Percentiles rank a stretch among this genome's conserved stretches.
These are phyloP conservation scores for Garcileccinum viscosum DNA, from an alignment of 1,284 basidiomycete genomes.

Conservation along the genomic window DNA sequence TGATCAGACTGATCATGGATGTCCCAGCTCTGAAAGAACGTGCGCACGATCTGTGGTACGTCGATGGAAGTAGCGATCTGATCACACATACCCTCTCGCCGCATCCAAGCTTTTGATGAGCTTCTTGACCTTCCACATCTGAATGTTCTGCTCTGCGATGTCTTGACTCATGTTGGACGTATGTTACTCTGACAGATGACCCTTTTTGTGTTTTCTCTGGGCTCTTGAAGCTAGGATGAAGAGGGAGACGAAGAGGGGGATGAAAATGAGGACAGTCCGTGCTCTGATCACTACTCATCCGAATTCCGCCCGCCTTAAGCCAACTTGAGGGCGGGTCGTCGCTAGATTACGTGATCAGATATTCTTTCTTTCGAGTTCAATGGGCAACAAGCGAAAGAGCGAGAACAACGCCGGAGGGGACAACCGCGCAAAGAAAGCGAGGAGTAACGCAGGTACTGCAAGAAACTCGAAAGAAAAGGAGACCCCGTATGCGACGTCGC, in stretches of 20 bases:
- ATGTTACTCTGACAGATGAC: conserved; percentile 16
- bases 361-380: conserved; percentile 2
- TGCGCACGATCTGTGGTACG: conserved; percentile 18
- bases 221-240: conserved; percentile 5
- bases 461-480: conserved; percentile 10
- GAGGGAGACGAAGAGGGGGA: not conserved
- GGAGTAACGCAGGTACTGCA: conserved; percentile 11
- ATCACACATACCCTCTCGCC: conserved; percentile 77
- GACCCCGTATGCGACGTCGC: not conserved
- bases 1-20: conserved; percentile 98
- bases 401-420: conserved; percentile 10
- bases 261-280: not conserved
- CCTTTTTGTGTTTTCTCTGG: conserved; percentile 17
- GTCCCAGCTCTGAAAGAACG: conserved; percentile 76
- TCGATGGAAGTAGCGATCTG: conserved; percentile 20
- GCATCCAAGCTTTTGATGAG: conserved; percentile 94
- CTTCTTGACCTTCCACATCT: conserved; percentile 99
- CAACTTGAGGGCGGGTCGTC: conserved; percentile 34
- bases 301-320: conserved; percentile 20
- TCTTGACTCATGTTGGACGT: conserved; percentile 75
- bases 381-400: conserved; percentile 35
- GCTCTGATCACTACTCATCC: conserved; percentile 18
- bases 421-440: conserved; percentile 23
- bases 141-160: conserved; percentile 84
- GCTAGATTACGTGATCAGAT: conserved; percentile 17